Evolutionary conservation across 371 early-diverging fungal genomes (phyloP).

Genomic region (Mortierella polycephala): DNA sequence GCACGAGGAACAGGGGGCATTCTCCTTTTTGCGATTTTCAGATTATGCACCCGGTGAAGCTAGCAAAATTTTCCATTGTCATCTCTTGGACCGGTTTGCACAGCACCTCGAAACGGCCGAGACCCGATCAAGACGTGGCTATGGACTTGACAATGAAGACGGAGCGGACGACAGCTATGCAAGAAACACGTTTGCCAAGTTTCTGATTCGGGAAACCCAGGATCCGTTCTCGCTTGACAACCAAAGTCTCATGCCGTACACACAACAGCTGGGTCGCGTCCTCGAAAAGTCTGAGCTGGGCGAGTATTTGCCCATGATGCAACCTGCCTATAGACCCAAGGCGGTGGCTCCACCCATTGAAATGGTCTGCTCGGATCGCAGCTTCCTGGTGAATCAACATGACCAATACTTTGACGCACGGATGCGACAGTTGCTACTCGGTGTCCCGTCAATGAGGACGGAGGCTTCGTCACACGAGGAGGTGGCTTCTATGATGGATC

Average conservation of each 20-base stretch:
- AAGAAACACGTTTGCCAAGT: conserved; percentile 58
- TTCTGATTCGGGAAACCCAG: conserved; percentile 57
- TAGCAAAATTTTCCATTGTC: conserved; percentile 61
- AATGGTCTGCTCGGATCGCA: conserved; percentile 70
- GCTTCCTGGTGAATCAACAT: conserved; percentile 68
- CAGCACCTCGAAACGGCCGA: conserved; percentile 58
- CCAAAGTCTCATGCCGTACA: conserved; percentile 18
- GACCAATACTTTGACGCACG: conserved; percentile 62
- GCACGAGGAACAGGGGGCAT: conserved; percentile 52
- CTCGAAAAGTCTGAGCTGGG: conserved; percentile 32
- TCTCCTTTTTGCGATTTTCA: conserved; percentile 74
- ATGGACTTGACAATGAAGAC: conserved; percentile 20
- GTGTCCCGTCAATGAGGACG: conserved; percentile 54
- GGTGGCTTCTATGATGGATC: conserved; percentile 33
- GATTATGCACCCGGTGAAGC: conserved; percentile 68
- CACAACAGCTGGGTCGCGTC: conserved; percentile 28
- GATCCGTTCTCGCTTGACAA: conserved; percentile 44
- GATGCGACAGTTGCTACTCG: conserved; percentile 63
- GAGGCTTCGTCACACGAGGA: conserved; percentile 21
- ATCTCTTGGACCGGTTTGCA: conserved; percentile 64
- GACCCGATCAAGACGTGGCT: conserved; percentile 56
- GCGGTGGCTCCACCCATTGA: conserved; percentile 77
- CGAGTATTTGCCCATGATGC: conserved; percentile 39
- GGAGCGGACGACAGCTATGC: conserved; percentile 8
- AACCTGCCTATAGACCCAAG: conserved; percentile 55